A percentile compares a stretch with the other conserved stretches of the same genome.
These are phyloP conservation scores for Friedmanniomyces simplex DNA, from an alignment of 495 filamentous ascomycete species.

Conservation along the genomic window DNA sequence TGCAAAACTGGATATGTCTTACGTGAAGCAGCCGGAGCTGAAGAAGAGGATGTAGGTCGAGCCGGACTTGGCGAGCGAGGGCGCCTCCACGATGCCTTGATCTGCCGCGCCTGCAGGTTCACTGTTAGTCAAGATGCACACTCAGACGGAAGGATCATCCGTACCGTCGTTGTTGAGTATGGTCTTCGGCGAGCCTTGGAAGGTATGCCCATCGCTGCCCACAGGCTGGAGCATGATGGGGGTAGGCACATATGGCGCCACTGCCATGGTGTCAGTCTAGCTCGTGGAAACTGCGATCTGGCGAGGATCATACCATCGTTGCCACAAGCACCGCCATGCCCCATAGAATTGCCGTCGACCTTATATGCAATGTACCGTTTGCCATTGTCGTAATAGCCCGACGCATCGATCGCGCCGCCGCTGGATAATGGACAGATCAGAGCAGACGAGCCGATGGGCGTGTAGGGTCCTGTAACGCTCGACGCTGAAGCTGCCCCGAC, in stretches of 20 bases:
- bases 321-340: slow-evolving; percentile 18
- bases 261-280: not conserved
- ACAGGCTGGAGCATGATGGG: slow-evolving; percentile 20
- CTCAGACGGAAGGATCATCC: not conserved
- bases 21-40: slow-evolving; percentile 15
- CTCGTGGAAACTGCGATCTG: too few species aligned
- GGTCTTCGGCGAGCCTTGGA: not conserved
- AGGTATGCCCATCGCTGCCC: slow-evolving; percentile 12
- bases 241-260: slow-evolving; percentile 12
- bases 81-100: slow-evolving; percentile 18
- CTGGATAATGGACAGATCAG: slow-evolving; percentile 18
- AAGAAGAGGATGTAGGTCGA: slow-evolving; percentile 17
- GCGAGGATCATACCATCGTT: slow-evolving; percentile 3
- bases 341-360: slow-evolving; percentile 20
- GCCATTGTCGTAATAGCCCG: slow-evolving; percentile 16
- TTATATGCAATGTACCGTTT: slow-evolving; percentile 21
- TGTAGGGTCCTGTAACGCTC: slow-evolving; percentile 33
- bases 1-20: too few species aligned
- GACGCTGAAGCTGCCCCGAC: slow-evolving; percentile 36
- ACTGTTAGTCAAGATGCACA: not conserved
- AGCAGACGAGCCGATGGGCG: slow-evolving; percentile 8
- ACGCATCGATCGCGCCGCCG: slow-evolving; percentile 22
- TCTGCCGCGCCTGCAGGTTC: not conserved
- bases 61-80: slow-evolving; percentile 10
- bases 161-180: slow-evolving; percentile 19